phyloP scores from a whole-genome alignment of 2,329 filamentous ascomycete genomes.

The Iodosphaeria phyllophila region DNA sequence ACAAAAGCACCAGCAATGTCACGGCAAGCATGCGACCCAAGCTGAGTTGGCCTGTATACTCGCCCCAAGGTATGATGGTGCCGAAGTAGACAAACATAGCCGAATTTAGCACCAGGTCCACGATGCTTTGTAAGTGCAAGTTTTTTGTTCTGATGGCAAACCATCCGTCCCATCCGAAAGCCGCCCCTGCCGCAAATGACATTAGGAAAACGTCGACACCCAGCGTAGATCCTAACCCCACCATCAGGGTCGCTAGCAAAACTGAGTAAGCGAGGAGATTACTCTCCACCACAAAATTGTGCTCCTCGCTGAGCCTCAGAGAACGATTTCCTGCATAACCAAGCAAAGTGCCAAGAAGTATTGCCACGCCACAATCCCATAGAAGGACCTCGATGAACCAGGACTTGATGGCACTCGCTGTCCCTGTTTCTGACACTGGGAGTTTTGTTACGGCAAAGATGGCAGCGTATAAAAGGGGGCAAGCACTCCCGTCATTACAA shows the following conservation, averaged over 20 bases:
- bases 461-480: constrained; percentile 40
- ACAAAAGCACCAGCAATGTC: constrained; percentile 5
- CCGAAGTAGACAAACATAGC: constrained; percentile 10
- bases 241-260: too few species aligned
- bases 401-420: too few species aligned
- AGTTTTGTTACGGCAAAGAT: constrained; percentile 37
- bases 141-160: constrained; percentile 34
- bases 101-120: constrained; percentile 11
- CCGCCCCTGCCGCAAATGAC: constrained; percentile 39
- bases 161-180: constrained; percentile 42
- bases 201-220: constrained; percentile 41
- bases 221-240: too few species aligned
- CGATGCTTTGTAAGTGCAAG: constrained; percentile 35
- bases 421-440: too few species aligned
- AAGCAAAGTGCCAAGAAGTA: too few species aligned
- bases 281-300: too few species aligned
- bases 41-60: constrained; percentile 3
- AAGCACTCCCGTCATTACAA: constrained; percentile 42
- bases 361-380: too few species aligned
- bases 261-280: too few species aligned
- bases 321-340: too few species aligned
- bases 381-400: too few species aligned
- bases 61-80: constrained; percentile 8
- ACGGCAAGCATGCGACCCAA: constrained; percentile 6
- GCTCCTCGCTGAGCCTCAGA: too few species aligned